phyloP scores from a whole-genome alignment of 257 asterid genomes.

The Dorcoceras hygrometricum region DNA sequence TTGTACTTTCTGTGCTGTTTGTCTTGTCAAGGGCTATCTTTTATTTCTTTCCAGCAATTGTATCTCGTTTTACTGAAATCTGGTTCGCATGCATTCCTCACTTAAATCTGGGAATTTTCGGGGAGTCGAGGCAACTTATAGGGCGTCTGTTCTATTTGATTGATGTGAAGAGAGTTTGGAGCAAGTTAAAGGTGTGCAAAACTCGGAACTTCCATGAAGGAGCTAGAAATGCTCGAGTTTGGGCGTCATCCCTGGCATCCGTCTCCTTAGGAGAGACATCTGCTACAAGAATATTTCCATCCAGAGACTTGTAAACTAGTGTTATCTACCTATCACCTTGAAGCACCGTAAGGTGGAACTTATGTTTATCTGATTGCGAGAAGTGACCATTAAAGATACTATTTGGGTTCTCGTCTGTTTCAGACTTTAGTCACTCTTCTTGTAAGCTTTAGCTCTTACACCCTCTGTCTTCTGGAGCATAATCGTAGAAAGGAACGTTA shows the following conservation, averaged over 20 bases:
- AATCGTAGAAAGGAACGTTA: background rate
- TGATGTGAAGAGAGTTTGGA: conserved; percentile 61
- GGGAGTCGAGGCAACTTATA: conserved; percentile 59
- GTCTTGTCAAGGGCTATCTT: conserved; percentile 42
- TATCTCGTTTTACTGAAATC: conserved; percentile 35
- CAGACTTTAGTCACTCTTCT: background rate
- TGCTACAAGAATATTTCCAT: conserved; percentile 40
- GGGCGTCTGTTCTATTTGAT: conserved; percentile 53
- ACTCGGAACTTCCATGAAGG: conserved; percentile 58
- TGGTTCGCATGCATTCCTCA: conserved; percentile 61
- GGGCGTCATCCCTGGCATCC: conserved; percentile 83
- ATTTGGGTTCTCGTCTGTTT: background rate
- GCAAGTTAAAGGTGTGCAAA: conserved; percentile 53
- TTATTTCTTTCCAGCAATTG: conserved; percentile 42
- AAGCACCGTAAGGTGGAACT: background rate
- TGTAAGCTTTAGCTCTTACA: background rate
- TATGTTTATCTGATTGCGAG: background rate
- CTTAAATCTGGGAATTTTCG: conserved; percentile 50
- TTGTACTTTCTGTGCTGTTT: conserved; percentile 40
- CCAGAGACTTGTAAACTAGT: conserved; percentile 32
- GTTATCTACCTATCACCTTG: conserved; percentile 16
- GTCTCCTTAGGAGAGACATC: conserved; percentile 63
- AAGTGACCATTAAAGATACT: background rate
- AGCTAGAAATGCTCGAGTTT: conserved; percentile 69
- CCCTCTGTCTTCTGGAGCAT: background rate